Base-by-base conservation (phyloP, 2,329 filamentous ascomycete genomes). In the Aschersonia sp. region DNA sequence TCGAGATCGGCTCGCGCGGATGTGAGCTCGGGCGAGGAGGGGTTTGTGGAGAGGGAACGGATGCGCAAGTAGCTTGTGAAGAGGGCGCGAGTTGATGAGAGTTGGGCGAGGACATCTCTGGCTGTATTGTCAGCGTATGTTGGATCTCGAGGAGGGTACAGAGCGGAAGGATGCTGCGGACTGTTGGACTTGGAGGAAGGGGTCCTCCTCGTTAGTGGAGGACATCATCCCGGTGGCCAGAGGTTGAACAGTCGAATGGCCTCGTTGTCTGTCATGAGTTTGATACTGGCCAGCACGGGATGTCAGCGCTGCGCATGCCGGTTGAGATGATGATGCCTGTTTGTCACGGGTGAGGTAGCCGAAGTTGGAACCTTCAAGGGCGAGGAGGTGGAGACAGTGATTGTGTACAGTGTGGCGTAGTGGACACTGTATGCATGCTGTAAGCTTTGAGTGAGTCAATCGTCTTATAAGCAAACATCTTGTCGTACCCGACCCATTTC, bases 41-140 rank as follows among this genome's bases (percentile, higher is more conserved):
- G 69, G 6, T 78, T 76, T 41, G 82, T 82, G 50, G 82, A 78
- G 30, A 94, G 82, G 44, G 89, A 92, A 60, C 89, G 87, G 68
- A 98, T 98, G 61, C 92, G 91, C 43, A 95, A 78, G 71, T 95
- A 98, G 12, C 89, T 96, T 53, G 85, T 82, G 73, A 96, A 96
- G 49, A 96, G 81, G 47, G 89, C 83, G 7, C 91, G 84, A 47
- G 87, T 85, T 10, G 79, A 80, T 54, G 84, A 77, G 53, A 98
- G 81, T 51, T 94, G 85, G 53, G 81, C 71, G 55, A 94, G 82
- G 55, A 97, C 87, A 68, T 98, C 92, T 67, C 89, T 95, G 62
- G 2, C 9, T 32, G 43, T 47, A 31, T 42, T 42, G 9, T 42
- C 10, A 28, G 20, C 20, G 40, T 9, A 28, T 12, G 6, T 38